Percentiles rank a stretch among this genome's conserved stretches.
Evolutionary conservation across 2,329 filamentous ascomycete genomes (phyloP).

Genomic region (Orbilia brochopaga): DNA sequence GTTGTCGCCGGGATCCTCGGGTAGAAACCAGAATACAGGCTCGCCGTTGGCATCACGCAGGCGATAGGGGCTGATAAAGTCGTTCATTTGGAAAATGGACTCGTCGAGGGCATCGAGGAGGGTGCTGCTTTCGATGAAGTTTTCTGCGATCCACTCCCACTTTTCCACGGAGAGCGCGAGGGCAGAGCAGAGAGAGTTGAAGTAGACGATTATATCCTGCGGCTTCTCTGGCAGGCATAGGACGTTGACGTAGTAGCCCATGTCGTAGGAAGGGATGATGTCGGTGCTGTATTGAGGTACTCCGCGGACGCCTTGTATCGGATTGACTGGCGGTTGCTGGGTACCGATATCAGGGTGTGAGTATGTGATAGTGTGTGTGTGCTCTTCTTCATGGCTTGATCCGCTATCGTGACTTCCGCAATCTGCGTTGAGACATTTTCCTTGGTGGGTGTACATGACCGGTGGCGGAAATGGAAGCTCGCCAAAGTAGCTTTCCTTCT

Average conservation of each 20-base stretch:
- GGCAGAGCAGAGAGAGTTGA: constrained; percentile 28
- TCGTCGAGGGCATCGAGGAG: constrained; percentile 25
- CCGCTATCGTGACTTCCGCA: neutral
- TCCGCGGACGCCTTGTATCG: neutral
- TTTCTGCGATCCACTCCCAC: constrained; percentile 16
- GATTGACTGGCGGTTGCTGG: neutral
- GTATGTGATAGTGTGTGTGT: neutral
- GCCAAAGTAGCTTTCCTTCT: too few species aligned
- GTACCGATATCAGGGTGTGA: neutral
- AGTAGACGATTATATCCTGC: constrained; percentile 18
- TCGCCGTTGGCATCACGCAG: constrained; percentile 8
- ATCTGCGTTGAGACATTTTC: neutral
- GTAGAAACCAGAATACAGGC: neutral
- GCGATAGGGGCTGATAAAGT: constrained; percentile 9
- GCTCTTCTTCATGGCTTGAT: neutral
- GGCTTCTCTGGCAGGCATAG: constrained; percentile 18
- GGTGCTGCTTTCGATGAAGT: neutral
- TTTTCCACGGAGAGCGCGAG: constrained; percentile 5
- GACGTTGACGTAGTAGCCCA: constrained; percentile 16
- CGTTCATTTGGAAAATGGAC: constrained; percentile 37
- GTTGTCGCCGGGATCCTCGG: neutral
- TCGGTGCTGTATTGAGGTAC: constrained; percentile 21
- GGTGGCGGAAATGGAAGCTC: too few species aligned
- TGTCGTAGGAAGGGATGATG: constrained; percentile 22
- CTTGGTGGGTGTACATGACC: too few species aligned